Evolutionary conservation across 139 green algal species (phyloP).

Genomic region (Tetradesmus obliquus): DNA sequence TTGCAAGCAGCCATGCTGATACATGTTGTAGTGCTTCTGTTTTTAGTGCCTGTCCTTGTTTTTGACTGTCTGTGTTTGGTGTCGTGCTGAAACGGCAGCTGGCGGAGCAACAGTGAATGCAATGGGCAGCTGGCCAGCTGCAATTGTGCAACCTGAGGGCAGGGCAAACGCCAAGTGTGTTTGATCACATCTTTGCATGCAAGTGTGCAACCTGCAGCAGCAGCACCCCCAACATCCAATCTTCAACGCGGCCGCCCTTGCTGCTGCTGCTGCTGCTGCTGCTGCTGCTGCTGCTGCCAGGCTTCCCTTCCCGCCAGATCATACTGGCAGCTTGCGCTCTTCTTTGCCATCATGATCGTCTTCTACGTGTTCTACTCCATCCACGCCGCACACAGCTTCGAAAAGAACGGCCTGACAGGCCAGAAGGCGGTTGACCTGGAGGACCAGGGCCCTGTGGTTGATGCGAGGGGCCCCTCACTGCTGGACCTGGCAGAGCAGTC

Average conservation of each 20-base stretch:
- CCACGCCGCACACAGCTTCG: constrained; percentile 17
- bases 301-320: not conserved
- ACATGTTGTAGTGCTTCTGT: not conserved
- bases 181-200: no score
- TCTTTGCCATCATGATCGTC: constrained; percentile 19
- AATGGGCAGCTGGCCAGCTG: no score
- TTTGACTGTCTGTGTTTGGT: no score
- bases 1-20: not conserved
- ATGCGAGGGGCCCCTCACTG: not conserved
- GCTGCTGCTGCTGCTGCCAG: constrained; percentile 20
- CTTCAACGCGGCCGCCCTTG: not conserved
- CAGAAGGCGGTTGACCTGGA: not conserved
- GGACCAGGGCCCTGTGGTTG: not conserved
- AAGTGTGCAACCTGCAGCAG: no score
- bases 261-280: constrained; percentile 13
- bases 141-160: no score
- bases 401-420: not conserved
- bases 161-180: no score
- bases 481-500: not conserved
- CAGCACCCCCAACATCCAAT: not conserved
- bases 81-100: no score
- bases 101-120: no score
- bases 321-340: constrained; percentile 3
- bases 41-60: no score
- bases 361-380: constrained; percentile 44